These are phyloP conservation scores for Monilinia laxa DNA, from an alignment of 2,329 filamentous ascomycete genomes.

Conservation along the genomic window DNA sequence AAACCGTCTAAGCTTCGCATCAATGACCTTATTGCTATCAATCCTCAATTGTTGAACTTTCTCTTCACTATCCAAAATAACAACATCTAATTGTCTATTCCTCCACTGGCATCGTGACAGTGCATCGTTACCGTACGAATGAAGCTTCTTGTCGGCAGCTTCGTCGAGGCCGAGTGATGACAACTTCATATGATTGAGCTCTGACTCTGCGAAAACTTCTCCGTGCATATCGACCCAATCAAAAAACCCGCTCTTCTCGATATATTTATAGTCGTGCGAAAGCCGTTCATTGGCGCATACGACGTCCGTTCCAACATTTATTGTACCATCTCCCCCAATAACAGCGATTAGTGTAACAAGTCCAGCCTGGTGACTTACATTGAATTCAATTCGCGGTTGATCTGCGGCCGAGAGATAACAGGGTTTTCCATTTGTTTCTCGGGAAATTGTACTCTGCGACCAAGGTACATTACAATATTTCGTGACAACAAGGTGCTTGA, in stretches of 20 bases:
- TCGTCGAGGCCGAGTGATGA: conserved; percentile 29
- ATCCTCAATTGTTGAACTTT: conserved; percentile 33
- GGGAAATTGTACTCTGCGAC: conserved; percentile 55
- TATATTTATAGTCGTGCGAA: conserved; percentile 57
- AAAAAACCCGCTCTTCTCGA: conserved; percentile 60
- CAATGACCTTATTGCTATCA: conserved; percentile 45
- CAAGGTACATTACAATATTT: conserved; percentile 59
- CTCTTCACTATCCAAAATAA: conserved; percentile 21
- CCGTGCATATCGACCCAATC: conserved; percentile 70
- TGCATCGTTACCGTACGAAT: conserved; percentile 27
- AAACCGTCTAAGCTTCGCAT: conserved; percentile 66
- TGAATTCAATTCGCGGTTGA: conserved; percentile 56
- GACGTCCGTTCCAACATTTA: conserved; percentile 70
- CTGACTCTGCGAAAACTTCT: conserved; percentile 64
- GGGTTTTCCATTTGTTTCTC: conserved; percentile 51
- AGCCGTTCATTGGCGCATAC: conserved; percentile 71
- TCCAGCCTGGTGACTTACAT: conserved; percentile 76
- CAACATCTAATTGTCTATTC: conserved; percentile 28
- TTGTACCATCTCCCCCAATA: conserved; percentile 32
- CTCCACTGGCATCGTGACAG: conserved; percentile 36
- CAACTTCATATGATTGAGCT: conserved; percentile 61
- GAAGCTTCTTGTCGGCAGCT: conserved; percentile 21
- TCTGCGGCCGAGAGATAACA: conserved; percentile 40
- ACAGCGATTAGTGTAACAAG: conserved; percentile 65
- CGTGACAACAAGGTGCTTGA: conserved; percentile 70